A percentile compares a stretch with the other conserved stretches of the same genome.
Evolutionary conservation across 495 filamentous ascomycete genomes (phyloP).

Genomic region (Clavariopsis aquatica): DNA sequence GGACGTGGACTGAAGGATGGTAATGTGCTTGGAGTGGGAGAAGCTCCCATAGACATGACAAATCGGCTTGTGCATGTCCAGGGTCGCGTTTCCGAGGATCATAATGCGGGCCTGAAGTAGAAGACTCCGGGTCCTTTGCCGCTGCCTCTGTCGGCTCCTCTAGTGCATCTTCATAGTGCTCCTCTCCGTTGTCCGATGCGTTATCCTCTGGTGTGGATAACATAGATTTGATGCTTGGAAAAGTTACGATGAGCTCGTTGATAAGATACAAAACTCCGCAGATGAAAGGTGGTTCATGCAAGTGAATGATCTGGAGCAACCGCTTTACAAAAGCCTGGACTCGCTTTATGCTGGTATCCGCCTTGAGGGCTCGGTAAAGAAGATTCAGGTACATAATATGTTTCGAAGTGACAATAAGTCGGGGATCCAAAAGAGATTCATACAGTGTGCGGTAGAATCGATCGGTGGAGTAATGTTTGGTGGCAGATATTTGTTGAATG

Average conservation of each 20-base stretch:
- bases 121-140: slow-evolving; percentile 10
- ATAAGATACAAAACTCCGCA: slow-evolving; percentile 87
- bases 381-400: slow-evolving; percentile 94
- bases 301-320: slow-evolving; percentile 76
- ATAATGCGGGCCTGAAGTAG: slow-evolving; percentile 51
- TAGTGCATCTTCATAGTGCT: slow-evolving; percentile 69
- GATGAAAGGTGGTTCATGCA: slow-evolving; percentile 91
- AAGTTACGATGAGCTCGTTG: slow-evolving; percentile 72
- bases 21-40: slow-evolving; percentile 76
- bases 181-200: slow-evolving; percentile 66
- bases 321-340: slow-evolving; percentile 93
- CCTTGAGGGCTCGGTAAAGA: slow-evolving; percentile 81
- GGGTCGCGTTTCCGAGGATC: slow-evolving; percentile 90
- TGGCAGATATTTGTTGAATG: slow-evolving; percentile 84
- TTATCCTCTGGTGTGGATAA: slow-evolving; percentile 73
- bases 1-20: slow-evolving; percentile 93
- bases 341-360: slow-evolving; percentile 80
- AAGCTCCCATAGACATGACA: slow-evolving; percentile 90
- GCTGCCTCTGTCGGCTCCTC: slow-evolving; percentile 49
- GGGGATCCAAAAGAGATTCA: slow-evolving; percentile 87
- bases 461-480: slow-evolving; percentile 76
- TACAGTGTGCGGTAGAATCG: slow-evolving; percentile 94
- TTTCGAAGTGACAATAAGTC: slow-evolving; percentile 86
- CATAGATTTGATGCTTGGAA: slow-evolving; percentile 72
- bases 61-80: slow-evolving; percentile 84